Conservation (phyloP, 768 basidiomycete genomes). For the Kwoniella dendrophila region DNA sequence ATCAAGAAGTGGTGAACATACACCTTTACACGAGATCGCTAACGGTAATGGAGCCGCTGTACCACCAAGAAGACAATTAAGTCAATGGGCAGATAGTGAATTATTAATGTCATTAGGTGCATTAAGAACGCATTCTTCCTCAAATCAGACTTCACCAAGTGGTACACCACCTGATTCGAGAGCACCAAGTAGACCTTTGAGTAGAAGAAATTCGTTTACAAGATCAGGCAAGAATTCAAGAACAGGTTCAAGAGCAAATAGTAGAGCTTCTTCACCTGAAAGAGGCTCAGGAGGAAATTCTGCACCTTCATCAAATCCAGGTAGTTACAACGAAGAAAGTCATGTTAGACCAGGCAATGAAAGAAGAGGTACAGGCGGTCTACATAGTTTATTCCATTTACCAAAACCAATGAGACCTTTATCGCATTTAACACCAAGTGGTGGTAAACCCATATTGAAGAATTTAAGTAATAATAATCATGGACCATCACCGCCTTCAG, state of each 20-base stretch:
- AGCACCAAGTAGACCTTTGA: slow-evolving; percentile 46
- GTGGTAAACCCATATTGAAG: slow-evolving; percentile 43
- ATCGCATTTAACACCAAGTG: slow-evolving; percentile 28
- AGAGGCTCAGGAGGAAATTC: slow-evolving; percentile 48
- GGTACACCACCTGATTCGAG: slow-evolving; percentile 54
- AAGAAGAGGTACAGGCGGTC: slow-evolving; percentile 38
- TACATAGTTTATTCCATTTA: slow-evolving; percentile 46
- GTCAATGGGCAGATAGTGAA: slow-evolving; percentile 82
- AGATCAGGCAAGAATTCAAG: slow-evolving; percentile 51
- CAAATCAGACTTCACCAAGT: slow-evolving; percentile 43
- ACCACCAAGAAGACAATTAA: slow-evolving; percentile 50
- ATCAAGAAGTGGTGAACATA: slow-evolving; percentile 20
- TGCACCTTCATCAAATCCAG: slow-evolving; percentile 7
- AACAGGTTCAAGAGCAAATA: slow-evolving; percentile 54
- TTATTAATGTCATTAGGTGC: slow-evolving; percentile 68
- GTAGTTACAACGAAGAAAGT: slow-evolving; percentile 14
- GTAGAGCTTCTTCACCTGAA: slow-evolving; percentile 67
- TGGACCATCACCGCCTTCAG: slow-evolving; percentile 30
- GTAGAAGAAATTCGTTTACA: slow-evolving; percentile 45
- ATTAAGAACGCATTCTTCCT: slow-evolving; percentile 50
- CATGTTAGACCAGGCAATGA: slow-evolving; percentile 53
- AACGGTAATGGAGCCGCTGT: slow-evolving; percentile 39
- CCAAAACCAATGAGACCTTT: slow-evolving; percentile 50
- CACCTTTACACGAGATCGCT: too few relatives aligned
- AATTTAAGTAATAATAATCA: slow-evolving; percentile 28